Percentiles rank a stretch among this genome's conserved stretches.
Conservation (phyloP, 139 green algal species). For the Klebsormidium nitens region DNA sequence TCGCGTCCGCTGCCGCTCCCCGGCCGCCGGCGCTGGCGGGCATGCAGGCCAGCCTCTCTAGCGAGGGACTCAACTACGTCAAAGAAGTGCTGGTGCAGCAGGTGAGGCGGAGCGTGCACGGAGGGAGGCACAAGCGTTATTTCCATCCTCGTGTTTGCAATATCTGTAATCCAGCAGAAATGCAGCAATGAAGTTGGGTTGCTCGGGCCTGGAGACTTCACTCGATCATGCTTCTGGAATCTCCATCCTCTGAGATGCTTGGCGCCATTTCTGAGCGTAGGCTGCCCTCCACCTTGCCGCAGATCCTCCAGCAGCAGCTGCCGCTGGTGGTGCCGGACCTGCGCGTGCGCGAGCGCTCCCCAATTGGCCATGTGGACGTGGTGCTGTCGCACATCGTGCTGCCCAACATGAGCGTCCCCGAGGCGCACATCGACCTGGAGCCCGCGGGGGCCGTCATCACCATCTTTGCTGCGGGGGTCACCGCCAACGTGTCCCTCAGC, state of each 20-base stretch:
- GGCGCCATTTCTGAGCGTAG: no score
- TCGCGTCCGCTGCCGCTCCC: no score
- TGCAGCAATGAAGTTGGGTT: no score
- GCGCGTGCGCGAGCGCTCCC: background rate
- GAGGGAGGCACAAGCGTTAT: no score
- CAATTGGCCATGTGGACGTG: background rate
- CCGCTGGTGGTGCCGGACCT: conserved; percentile 2
- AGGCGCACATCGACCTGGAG: conserved; percentile 11
- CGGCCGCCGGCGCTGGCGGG: background rate
- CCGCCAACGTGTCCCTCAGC: conserved; percentile 14
- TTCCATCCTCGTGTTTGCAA: no score
- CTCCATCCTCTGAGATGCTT: no score
- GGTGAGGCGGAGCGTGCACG: no score
- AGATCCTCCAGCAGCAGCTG: no score
- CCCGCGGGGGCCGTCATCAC: conserved; percentile 1
- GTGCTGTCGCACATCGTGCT: background rate
- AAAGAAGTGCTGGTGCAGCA: conserved; percentile 26
- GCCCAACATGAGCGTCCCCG: background rate
- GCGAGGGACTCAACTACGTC: conserved; percentile 16
- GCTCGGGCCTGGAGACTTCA: no score
- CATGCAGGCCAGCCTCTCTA: conserved; percentile 14
- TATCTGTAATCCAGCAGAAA: no score
- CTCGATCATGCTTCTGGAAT: no score
- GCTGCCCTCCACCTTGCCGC: no score
- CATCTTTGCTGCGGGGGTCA: conserved; percentile 20